These are phyloP conservation scores for Symbiodinium natans DNA, from an alignment of 73 alveolate genomes.

Conservation along the genomic window DNA sequence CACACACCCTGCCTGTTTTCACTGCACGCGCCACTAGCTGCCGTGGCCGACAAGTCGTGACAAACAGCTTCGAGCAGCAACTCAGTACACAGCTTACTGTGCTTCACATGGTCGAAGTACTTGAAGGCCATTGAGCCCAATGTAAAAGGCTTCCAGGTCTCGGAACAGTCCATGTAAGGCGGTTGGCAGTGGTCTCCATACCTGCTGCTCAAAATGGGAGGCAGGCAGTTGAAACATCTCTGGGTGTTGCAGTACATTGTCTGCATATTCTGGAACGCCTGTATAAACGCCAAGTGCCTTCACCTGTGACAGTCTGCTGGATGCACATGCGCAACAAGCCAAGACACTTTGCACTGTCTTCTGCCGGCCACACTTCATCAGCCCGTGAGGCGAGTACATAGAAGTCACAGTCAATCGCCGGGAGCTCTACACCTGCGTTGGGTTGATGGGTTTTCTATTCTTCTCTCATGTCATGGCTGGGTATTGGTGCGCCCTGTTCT, in stretches of 20 bases:
- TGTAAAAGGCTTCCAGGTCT: constrained; percentile 56
- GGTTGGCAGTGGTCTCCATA: constrained; percentile 41
- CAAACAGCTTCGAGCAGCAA: constrained; percentile 46
- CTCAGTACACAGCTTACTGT: constrained; percentile 63
- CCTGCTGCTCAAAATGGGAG: background rate
- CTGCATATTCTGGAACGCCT: too few relatives aligned
- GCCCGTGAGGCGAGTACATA: constrained; percentile 26
- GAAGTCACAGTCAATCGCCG: constrained; percentile 26
- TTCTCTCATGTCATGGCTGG: background rate
- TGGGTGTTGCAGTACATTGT: too few relatives aligned
- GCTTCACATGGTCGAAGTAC: constrained; percentile 16
- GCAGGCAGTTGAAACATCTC: background rate
- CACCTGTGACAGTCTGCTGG: too few relatives aligned
- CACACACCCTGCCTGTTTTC: too few relatives aligned
- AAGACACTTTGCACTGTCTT: background rate
- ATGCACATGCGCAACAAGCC: background rate
- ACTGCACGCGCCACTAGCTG: too few relatives aligned
- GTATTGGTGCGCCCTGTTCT: background rate
- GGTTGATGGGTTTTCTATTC: background rate
- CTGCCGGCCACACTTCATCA: constrained; percentile 78
- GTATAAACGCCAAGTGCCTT: background rate
- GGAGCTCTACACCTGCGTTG: background rate
- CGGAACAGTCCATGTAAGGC: constrained; percentile 40
- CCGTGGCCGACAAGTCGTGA: constrained; percentile 47
- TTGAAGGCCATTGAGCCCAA: background rate